Evolutionary conservation across 495 filamentous ascomycete species (phyloP).

Genomic region (Hypoxylon perforatum): DNA sequence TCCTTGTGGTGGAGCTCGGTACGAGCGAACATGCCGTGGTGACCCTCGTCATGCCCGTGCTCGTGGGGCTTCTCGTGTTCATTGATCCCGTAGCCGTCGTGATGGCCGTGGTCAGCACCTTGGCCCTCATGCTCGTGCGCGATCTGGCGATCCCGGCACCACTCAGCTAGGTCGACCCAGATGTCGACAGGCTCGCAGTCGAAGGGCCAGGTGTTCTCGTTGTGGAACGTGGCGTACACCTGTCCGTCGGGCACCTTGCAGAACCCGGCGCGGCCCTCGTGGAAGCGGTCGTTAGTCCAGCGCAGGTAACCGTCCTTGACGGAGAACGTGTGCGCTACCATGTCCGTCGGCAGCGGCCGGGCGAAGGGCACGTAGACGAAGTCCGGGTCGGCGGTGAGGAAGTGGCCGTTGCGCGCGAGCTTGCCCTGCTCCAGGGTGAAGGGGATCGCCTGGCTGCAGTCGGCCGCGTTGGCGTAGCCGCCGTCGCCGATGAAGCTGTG

Average conservation of each 20-base stretch:
- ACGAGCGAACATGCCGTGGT: not conserved
- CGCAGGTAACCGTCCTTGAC: conserved; percentile 20
- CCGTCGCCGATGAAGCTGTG: conserved; percentile 19
- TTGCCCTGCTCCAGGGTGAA: conserved; percentile 12
- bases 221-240: conserved; percentile 28
- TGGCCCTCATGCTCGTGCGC: not conserved
- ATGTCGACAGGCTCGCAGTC: conserved; percentile 27
- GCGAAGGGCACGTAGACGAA: conserved; percentile 12
- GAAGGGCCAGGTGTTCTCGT: conserved; percentile 13
- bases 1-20: not conserved
- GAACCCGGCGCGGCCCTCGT: conserved; percentile 22
- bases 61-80: not conserved
- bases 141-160: not conserved
- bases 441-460: conserved; percentile 18
- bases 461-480: not conserved
- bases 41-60: not conserved
- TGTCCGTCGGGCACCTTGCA: conserved; percentile 5
- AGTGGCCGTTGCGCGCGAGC: conserved; percentile 4
- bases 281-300: conserved; percentile 27
- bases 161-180: not conserved
- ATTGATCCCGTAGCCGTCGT: not conserved
- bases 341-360: not conserved
- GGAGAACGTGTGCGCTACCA: conserved; percentile 8
- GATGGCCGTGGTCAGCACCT: not conserved
- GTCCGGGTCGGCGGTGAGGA: conserved; percentile 1